Percentiles rank a stretch among this genome's conserved stretches.
These are phyloP conservation scores for Phytopythium oedochilum DNA, from an alignment of 352 stramenopile species.

Conservation along the genomic window DNA sequence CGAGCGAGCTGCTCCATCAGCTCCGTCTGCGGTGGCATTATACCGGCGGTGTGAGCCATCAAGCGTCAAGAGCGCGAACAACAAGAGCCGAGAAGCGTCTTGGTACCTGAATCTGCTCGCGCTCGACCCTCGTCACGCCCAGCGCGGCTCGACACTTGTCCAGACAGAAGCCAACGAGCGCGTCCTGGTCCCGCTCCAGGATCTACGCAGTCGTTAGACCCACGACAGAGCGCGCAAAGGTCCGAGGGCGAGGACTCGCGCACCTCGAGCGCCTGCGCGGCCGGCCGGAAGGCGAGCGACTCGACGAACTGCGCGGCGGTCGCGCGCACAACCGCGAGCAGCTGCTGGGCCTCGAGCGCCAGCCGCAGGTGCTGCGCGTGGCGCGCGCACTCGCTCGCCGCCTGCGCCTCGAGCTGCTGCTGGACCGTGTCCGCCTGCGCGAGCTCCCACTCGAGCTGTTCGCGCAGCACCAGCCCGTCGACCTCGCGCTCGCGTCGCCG, in stretches of 20 bases:
- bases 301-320: constrained; percentile 45
- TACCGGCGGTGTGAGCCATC: neutral
- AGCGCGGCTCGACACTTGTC: neutral
- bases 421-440: constrained; percentile 13
- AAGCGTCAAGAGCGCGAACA: too few species aligned
- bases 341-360: constrained; percentile 22
- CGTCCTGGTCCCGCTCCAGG: neutral
- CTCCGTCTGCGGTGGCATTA: neutral
- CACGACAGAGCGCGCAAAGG: neutral
- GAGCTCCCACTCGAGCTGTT: constrained; percentile 37
- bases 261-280: constrained; percentile 27
- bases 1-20: neutral
- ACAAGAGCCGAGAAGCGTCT: neutral
- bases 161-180: neutral
- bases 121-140: neutral
- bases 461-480: constrained; percentile 15
- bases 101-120: neutral
- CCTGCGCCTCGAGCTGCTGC: constrained; percentile 8
- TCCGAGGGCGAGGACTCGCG: neutral
- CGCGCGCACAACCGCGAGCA: constrained; percentile 15
- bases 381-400: constrained; percentile 3
- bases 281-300: constrained; percentile 24
- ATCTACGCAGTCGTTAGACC: neutral
- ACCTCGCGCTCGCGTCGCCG: constrained; percentile 17
- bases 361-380: constrained; percentile 13